Conservation (phyloP, 2,329 filamentous ascomycete genomes). For the Tothia fuscella region DNA sequence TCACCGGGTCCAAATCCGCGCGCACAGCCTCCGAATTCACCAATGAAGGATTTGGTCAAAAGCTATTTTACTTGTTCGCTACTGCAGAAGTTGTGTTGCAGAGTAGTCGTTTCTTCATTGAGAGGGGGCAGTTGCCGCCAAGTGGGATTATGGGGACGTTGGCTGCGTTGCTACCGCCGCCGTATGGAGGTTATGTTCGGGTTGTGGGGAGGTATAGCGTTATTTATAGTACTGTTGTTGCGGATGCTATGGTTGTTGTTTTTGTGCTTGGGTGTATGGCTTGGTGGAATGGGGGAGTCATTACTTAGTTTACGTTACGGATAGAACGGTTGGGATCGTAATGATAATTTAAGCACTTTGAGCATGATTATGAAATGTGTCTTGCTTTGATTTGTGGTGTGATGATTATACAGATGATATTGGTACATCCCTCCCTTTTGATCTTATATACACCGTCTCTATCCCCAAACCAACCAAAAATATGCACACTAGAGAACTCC, state of each 20-base stretch:
- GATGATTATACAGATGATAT: background rate
- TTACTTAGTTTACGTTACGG: too few species aligned
- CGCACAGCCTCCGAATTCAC: constrained; percentile 26
- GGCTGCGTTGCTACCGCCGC: constrained; percentile 53
- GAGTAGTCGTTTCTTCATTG: constrained; percentile 57
- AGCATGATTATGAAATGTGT: background rate
- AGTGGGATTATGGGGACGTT: constrained; percentile 52
- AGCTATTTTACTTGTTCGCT: constrained; percentile 71
- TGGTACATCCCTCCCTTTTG: background rate
- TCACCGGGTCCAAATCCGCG: constrained; percentile 52
- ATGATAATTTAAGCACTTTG: background rate
- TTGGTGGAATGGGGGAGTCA: constrained; percentile 33
- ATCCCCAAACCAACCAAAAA: background rate
- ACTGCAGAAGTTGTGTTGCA: constrained; percentile 64
- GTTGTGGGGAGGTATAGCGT: constrained; percentile 53
- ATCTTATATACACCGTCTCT: too few species aligned
- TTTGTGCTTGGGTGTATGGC: constrained; percentile 56
- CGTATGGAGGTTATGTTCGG: constrained; percentile 49
- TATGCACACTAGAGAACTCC: background rate
- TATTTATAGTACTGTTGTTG: constrained; percentile 59
- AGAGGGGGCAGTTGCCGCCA: constrained; percentile 46
- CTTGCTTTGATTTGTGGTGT: too few species aligned
- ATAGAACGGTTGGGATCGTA: background rate
- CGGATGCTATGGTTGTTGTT: constrained; percentile 62
- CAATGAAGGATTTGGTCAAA: constrained; percentile 29